Evolutionary conservation across 352 stramenopile genomes (phyloP).

Genomic region (Phytopythium aichiense): DNA sequence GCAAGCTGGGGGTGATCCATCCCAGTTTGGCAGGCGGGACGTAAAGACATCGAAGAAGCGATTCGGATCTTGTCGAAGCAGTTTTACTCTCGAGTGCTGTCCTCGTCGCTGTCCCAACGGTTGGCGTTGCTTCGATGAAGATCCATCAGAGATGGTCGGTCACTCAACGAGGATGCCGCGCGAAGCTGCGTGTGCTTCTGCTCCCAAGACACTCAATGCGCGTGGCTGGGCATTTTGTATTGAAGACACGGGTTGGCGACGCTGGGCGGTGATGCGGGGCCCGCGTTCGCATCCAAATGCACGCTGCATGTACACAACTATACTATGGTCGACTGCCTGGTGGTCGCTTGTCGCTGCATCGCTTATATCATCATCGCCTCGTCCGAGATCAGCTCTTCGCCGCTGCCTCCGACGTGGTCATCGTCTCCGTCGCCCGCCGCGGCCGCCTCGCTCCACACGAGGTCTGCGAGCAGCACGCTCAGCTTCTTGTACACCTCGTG

Average conservation of each 20-base stretch:
- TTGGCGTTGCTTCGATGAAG: too few species aligned
- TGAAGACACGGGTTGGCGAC: background rate
- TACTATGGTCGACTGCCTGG: background rate
- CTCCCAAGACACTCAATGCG: background rate
- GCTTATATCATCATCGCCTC: slow-evolving; percentile 80
- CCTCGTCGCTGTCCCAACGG: too few species aligned
- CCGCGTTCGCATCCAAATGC: background rate
- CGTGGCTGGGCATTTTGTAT: background rate
- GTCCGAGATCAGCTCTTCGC: slow-evolving; percentile 74
- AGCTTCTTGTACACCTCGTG: slow-evolving; percentile 70
- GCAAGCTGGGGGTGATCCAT: too few species aligned
- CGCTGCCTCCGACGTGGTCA: slow-evolving; percentile 27
- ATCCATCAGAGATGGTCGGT: too few species aligned
- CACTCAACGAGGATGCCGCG: too few species aligned
- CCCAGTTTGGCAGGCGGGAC: too few species aligned
- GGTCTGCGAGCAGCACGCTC: slow-evolving; percentile 41
- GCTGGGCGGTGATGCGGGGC: background rate
- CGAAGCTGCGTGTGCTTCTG: too few species aligned
- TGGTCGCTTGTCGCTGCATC: too few species aligned
- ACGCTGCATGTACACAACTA: background rate
- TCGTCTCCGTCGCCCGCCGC: slow-evolving; percentile 11
- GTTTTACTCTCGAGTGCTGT: too few species aligned
- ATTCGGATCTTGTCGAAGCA: too few species aligned
- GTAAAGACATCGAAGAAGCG: too few species aligned
- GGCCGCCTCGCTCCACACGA: slow-evolving; percentile 33